phyloP scores from a whole-genome alignment of 2,329 filamentous ascomycete species.

The Scolecobasidium constrictum region DNA sequence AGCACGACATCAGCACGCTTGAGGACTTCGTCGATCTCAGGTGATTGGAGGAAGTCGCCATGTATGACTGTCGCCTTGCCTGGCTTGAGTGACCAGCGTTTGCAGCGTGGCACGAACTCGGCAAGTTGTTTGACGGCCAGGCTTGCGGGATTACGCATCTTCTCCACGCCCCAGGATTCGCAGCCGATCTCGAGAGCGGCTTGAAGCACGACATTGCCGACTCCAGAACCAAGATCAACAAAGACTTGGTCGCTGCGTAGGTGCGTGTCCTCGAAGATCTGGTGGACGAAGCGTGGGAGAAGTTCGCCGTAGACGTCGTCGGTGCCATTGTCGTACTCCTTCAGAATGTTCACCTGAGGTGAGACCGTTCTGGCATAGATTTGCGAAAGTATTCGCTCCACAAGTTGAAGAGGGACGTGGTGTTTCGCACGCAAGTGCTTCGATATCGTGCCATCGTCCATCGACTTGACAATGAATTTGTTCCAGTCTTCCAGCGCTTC shows the following conservation, averaged over 20 bases:
- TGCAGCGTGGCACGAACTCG: constrained; percentile 77
- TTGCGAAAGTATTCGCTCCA: constrained; percentile 74
- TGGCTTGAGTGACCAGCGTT: constrained; percentile 76
- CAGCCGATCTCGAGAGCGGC: constrained; percentile 88
- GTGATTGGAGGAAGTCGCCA: constrained; percentile 72
- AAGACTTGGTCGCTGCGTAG: constrained; percentile 80
- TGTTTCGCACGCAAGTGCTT: constrained; percentile 60
- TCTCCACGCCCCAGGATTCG: constrained; percentile 92
- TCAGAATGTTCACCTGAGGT: constrained; percentile 71
- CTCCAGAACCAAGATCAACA: constrained; percentile 88
- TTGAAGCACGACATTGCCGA: constrained; percentile 91
- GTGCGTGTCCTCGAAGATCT: constrained; percentile 66
- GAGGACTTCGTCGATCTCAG: constrained; percentile 59
- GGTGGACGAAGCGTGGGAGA: constrained; percentile 69
- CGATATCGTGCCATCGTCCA: constrained; percentile 60
- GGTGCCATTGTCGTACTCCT: constrained; percentile 78
- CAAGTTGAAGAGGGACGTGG: constrained; percentile 54
- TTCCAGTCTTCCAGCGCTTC: constrained; percentile 71
- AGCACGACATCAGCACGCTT: constrained; percentile 87
- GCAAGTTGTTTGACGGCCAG: constrained; percentile 68
- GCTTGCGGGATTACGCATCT: constrained; percentile 83
- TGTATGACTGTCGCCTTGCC: constrained; percentile 70
- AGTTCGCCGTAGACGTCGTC: constrained; percentile 95
- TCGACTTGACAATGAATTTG: constrained; percentile 50
- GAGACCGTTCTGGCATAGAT: constrained; percentile 90